Conservation (phyloP, 202 grass and related monocot species). For the Saccharum hybrid region DNA sequence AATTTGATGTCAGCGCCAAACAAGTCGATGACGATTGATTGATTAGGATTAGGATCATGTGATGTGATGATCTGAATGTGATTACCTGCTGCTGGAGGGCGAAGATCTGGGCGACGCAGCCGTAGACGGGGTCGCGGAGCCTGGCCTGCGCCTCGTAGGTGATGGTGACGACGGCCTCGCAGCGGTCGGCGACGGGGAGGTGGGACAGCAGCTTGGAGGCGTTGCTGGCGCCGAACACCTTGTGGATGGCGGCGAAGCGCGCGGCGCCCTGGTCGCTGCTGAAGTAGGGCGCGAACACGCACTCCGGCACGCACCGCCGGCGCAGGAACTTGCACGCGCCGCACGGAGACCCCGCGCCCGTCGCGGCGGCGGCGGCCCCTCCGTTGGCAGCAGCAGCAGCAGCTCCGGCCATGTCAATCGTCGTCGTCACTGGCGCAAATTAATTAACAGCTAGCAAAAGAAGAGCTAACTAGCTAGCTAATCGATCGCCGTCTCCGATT, state of each 20-base stretch:
- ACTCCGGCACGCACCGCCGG: conserved; percentile 69
- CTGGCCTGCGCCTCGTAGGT: conserved; percentile 80
- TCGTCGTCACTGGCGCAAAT: background rate
- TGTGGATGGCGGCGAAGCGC: conserved; percentile 81
- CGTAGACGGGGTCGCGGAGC: conserved; percentile 82
- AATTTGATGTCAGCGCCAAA: no score
- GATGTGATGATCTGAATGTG: no score
- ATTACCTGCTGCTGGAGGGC: conserved; percentile 77
- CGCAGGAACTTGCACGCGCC: conserved; percentile 92
- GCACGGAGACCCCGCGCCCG: conserved; percentile 69
- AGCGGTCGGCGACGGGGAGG: conserved; percentile 72
- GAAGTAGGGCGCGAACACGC: conserved; percentile 92
- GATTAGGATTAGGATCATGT: no score
- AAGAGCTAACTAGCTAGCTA: background rate
- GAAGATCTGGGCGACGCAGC: conserved; percentile 83
- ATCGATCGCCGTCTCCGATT: background rate
- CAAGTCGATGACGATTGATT: no score
- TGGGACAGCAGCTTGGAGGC: conserved; percentile 86
- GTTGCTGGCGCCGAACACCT: conserved; percentile 92
- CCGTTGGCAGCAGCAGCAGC: background rate
- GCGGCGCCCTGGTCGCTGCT: conserved; percentile 73
- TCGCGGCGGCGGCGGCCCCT: background rate
- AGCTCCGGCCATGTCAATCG: conserved; percentile 45
- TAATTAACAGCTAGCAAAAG: background rate
- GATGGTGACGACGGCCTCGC: conserved; percentile 88